A percentile compares a stretch with the other conserved stretches of the same genome.
Conservation (phyloP, 352 stramenopile species). For the Globisporangium takayamanum region DNA sequence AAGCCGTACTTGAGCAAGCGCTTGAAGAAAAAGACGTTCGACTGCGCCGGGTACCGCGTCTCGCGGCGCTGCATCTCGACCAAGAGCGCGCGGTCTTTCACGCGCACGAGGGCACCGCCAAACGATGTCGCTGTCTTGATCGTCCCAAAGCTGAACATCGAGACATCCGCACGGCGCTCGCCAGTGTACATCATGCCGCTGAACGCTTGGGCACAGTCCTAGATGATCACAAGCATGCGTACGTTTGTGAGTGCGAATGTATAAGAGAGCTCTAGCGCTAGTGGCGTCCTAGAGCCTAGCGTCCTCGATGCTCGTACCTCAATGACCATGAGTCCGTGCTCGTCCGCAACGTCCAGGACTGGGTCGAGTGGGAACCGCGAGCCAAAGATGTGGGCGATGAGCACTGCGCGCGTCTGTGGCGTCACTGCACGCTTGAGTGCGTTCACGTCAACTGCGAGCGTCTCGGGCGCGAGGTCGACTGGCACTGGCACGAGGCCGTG, state of each 20-base stretch:
- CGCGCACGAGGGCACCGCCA: slow-evolving; percentile 55
- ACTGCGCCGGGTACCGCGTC: slow-evolving; percentile 50
- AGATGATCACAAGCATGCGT: background rate
- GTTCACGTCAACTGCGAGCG: slow-evolving; percentile 48
- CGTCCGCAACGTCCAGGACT: slow-evolving; percentile 41
- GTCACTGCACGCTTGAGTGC: slow-evolving; percentile 39
- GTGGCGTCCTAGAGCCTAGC: background rate
- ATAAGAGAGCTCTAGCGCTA: background rate
- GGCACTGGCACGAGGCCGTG: slow-evolving; percentile 72
- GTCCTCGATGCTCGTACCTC: slow-evolving; percentile 21
- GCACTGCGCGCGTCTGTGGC: slow-evolving; percentile 54
- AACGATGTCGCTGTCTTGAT: slow-evolving; percentile 86
- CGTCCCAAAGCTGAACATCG: slow-evolving; percentile 86
- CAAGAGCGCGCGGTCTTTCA: slow-evolving; percentile 46
- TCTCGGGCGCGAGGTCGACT: slow-evolving; percentile 61
- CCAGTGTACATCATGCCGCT: slow-evolving; percentile 57
- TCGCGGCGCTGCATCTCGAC: slow-evolving; percentile 66
- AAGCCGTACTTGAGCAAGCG: slow-evolving; percentile 71
- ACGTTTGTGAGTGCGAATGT: background rate
- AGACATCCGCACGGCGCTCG: slow-evolving; percentile 54
- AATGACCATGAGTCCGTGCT: slow-evolving; percentile 51
- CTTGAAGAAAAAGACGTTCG: slow-evolving; percentile 71
- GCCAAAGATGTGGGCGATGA: slow-evolving; percentile 83
- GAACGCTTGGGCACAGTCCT: slow-evolving; percentile 77
- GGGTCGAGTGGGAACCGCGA: slow-evolving; percentile 49